Base-by-base conservation (phyloP, 2,329 filamentous ascomycete genomes). In the Epichloe sibirici region DNA sequence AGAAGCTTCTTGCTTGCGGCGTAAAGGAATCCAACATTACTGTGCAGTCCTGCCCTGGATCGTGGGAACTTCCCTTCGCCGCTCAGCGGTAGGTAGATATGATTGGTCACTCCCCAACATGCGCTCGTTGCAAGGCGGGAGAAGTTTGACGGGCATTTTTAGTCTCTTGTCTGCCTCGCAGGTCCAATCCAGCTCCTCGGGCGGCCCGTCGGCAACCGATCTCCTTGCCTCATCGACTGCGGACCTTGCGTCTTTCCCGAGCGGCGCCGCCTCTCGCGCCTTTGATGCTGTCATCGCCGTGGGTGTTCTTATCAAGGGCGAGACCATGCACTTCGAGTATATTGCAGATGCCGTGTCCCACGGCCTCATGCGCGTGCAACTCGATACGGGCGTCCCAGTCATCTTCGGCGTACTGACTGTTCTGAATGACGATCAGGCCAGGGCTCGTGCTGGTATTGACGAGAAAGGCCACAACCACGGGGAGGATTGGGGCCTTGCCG, bases 281-380 rank as follows among this genome's bases (percentile, higher is more conserved):
- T 97, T 97, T 63, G 91, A 97, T 66, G 93, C 93, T 57, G 83
- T 98, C 57, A 90, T 98, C 59, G 90, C 93, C 51, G 87, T 98
- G 60, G 93, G 93, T 52, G 90, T 95, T 53, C 81, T 98, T 56
- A 96, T 98, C 74, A 98, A 98, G 75, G 93, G 93, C 67, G 88
- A 95, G 71, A 97, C 93, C 6, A 96, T 96, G 90, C 93, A 98
- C 72, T 98, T 98, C 65, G 93, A 98, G 72, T 97, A 98, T 73
- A 98, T 98, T 62, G 80, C 90, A 43, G 93, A 97, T 58, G 82
- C 88, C 42, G 90, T 94, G 6, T 89, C 83, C 53, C 88, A 95
- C 56, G 93, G 89, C 6, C 77, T 98, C 56, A 98, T 98, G 93
- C 83, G 88, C 58, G 83, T 97, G 54, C 90, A 95, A 69, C 76